Percentiles rank a stretch among this genome's conserved stretches.
Evolutionary conservation across 106 monocot genomes (phyloP).

Genomic region (Vanilla planifolia): DNA sequence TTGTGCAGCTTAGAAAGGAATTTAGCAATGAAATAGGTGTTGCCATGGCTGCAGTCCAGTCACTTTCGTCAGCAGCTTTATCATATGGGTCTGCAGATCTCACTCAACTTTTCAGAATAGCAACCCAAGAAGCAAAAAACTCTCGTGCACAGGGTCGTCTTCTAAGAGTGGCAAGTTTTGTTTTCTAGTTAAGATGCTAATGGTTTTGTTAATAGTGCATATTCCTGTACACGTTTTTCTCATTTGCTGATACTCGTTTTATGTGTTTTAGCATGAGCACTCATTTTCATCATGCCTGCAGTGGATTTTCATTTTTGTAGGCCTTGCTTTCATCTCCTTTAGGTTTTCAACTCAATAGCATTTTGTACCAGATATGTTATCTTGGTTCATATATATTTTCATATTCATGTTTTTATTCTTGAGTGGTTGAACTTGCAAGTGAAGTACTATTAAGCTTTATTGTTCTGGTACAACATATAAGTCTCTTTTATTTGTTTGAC

Average conservation of each 20-base stretch:
- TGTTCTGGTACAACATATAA: too few species aligned
- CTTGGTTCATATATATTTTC: too few species aligned
- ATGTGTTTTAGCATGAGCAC: too few species aligned
- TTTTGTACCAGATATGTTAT: too few species aligned
- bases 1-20: conserved; percentile 50
- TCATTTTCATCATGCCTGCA: not conserved
- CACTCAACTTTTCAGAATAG: conserved; percentile 66
- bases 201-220: not conserved
- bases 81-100: conserved; percentile 59
- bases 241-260: too few species aligned
- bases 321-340: not conserved
- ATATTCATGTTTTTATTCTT: too few species aligned
- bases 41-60: conserved; percentile 37
- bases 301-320: not conserved
- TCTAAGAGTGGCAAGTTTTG: conserved; percentile 61
- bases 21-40: conserved; percentile 57
- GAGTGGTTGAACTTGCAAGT: too few species aligned
- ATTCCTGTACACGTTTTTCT: not conserved
- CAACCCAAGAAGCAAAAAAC: conserved; percentile 54
- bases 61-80: conserved; percentile 29
- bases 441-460: too few species aligned
- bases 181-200: not conserved
- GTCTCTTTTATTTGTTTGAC: too few species aligned
- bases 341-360: not conserved
- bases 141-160: conserved; percentile 58